These are phyloP conservation scores for Sindora glabra DNA, from an alignment of 306 rosid genomes.

Conservation along the genomic window DNA sequence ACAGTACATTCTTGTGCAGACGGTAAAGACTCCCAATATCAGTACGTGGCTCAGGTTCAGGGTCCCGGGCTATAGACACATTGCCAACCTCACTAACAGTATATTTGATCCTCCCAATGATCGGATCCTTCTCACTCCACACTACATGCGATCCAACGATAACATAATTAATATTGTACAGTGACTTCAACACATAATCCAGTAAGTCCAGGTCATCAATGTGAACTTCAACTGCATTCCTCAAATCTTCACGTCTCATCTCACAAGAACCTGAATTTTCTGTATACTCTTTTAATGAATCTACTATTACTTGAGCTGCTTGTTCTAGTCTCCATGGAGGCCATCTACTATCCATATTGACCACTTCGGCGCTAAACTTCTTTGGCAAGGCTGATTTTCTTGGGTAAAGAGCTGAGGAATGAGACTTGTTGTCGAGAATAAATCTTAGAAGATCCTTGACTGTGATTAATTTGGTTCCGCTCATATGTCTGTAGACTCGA, in stretches of 20 bases:
- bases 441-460: conserved; percentile 67
- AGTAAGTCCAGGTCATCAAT: conserved; percentile 87
- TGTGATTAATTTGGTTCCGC: conserved; percentile 63
- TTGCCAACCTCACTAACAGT: conserved; percentile 49
- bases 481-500: conserved; percentile 59
- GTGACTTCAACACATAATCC: conserved; percentile 77
- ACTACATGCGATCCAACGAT: conserved; percentile 60
- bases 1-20: conserved; percentile 58
- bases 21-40: conserved; percentile 54
- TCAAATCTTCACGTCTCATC: conserved; percentile 78
- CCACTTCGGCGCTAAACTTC: conserved; percentile 46
- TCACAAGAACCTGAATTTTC: conserved; percentile 39
- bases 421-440: conserved; percentile 68
- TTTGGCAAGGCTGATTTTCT: conserved; percentile 28
- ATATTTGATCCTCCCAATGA: conserved; percentile 60
- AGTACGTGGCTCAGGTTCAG: conserved; percentile 32
- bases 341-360: conserved; percentile 93
- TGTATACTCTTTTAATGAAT: conserved; percentile 62
- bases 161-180: conserved; percentile 67
- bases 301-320: conserved; percentile 78
- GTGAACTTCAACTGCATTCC: conserved; percentile 78
- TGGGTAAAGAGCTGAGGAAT: conserved; percentile 8
- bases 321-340: conserved; percentile 65
- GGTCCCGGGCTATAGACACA: conserved; percentile 29
- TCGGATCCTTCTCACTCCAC: conserved; percentile 64